Evolutionary conservation across 164 flowering plant genomes (phyloP).

Genomic region (Umbellularia californica): DNA sequence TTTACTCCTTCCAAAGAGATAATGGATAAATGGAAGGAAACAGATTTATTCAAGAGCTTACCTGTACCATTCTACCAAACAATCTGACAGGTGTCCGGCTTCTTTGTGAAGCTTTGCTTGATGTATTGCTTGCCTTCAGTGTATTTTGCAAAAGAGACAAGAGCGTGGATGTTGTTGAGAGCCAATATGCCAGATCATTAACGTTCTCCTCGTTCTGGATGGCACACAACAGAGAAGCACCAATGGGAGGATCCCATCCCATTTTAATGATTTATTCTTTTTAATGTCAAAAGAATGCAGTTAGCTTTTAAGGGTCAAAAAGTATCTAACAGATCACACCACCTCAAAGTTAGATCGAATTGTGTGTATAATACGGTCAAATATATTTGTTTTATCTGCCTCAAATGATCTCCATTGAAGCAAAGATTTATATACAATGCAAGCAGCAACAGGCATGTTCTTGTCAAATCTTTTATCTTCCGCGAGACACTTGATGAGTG

Average conservation of each 20-base stretch:
- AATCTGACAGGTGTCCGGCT: constrained; percentile 42
- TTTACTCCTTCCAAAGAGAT: not conserved
- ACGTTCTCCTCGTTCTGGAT: constrained; percentile 45
- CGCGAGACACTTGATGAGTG: constrained; percentile 62
- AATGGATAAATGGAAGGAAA: not conserved
- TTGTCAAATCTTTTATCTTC: constrained; percentile 62
- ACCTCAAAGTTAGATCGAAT: constrained; percentile 65
- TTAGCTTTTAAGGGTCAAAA: not conserved
- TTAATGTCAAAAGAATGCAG: not conserved
- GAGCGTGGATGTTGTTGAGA: constrained; percentile 74
- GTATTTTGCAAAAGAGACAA: constrained; percentile 64
- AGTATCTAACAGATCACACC: constrained; percentile 4
- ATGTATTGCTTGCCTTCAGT: constrained; percentile 54
- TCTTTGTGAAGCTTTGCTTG: constrained; percentile 31
- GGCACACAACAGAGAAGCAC: constrained; percentile 11
- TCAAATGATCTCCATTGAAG: constrained; percentile 87
- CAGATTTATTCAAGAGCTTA: constrained; percentile 23
- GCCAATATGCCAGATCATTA: constrained; percentile 63
- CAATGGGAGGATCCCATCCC: not conserved
- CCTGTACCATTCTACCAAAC: constrained; percentile 76
- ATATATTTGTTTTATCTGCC: constrained; percentile 71
- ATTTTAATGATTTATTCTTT: not conserved
- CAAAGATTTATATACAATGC: constrained; percentile 57
- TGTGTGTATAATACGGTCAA: constrained; percentile 64
- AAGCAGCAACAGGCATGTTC: constrained; percentile 59